Evolutionary conservation across 331 rosid species (phyloP).

Genomic region (Acacia concinna): DNA sequence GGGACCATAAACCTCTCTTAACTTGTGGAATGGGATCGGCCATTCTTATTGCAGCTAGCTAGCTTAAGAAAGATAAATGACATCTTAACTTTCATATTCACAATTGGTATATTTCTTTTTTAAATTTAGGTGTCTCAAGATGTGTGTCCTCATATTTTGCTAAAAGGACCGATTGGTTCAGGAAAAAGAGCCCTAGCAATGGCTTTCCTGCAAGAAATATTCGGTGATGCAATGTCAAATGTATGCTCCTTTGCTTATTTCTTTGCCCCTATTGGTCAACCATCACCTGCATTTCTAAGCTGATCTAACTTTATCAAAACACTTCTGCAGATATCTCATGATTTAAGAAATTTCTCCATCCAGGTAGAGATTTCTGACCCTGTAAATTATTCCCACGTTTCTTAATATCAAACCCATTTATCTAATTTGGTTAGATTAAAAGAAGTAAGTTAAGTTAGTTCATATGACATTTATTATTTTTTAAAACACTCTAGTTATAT

Average conservation of each 20-base stretch:
- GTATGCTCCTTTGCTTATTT: slow-evolving; percentile 48
- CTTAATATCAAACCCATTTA: no score
- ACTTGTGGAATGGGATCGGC: background rate
- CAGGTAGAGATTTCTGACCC: slow-evolving; percentile 51
- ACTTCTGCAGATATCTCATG: slow-evolving; percentile 70
- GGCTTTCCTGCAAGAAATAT: slow-evolving; percentile 74
- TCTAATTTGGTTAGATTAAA: no score
- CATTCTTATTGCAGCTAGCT: background rate
- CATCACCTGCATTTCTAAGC: slow-evolving; percentile 19
- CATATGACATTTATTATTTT: no score
- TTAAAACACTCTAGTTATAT: no score
- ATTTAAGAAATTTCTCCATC: slow-evolving; percentile 65
- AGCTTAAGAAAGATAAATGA: background rate
- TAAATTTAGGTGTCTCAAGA: slow-evolving; percentile 52
- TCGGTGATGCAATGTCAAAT: slow-evolving; percentile 66
- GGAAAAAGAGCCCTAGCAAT: slow-evolving; percentile 71
- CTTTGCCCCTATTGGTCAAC: background rate
- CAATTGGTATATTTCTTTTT: slow-evolving; percentile 1
- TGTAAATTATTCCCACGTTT: background rate
- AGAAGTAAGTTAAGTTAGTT: no score
- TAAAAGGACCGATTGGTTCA: slow-evolving; percentile 70
- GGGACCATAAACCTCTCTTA: background rate
- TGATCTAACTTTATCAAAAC: slow-evolving; percentile 26
- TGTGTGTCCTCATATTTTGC: slow-evolving; percentile 67
- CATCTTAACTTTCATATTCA: background rate